These are phyloP conservation scores for Lomentospora prolificans DNA, from an alignment of 2,329 filamentous ascomycete species.

Conservation along the genomic window DNA sequence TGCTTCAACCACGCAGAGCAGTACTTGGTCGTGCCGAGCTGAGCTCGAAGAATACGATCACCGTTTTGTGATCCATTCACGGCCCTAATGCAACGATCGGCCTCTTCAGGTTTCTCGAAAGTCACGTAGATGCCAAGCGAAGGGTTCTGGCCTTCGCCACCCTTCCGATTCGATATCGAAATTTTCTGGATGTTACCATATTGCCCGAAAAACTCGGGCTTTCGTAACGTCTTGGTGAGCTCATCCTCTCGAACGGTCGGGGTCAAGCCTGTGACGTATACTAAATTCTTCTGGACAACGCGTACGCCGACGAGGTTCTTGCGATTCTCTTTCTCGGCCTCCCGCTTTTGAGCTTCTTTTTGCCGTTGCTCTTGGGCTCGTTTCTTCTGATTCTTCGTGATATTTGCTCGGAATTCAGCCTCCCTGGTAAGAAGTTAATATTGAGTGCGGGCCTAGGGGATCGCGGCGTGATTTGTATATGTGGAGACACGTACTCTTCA, in stretches of 20 bases:
- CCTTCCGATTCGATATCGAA: constrained; percentile 92
- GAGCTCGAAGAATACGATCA: constrained; percentile 71
- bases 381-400: constrained; percentile 87
- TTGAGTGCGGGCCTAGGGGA: neutral
- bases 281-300: constrained; percentile 96
- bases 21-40: constrained; percentile 89
- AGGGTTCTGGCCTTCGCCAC: constrained; percentile 62
- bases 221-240: constrained; percentile 79
- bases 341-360: constrained; percentile 91
- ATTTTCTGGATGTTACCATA: constrained; percentile 99
- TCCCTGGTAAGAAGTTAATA: constrained; percentile 38
- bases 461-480: constrained; percentile 22
- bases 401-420: constrained; percentile 65
- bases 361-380: constrained; percentile 73
- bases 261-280: constrained; percentile 92
- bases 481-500: constrained; percentile 64
- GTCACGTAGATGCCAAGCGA: constrained; percentile 98
- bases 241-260: constrained; percentile 89
- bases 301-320: constrained; percentile 93
- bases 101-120: constrained; percentile 85
- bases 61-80: constrained; percentile 91
- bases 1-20: constrained; percentile 94
- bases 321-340: constrained; percentile 88
- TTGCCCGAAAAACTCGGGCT: constrained; percentile 91
- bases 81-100: constrained; percentile 77